These are phyloP conservation scores for Kregervanrija pseudodelftensis DNA, from an alignment of 805 yeast species.

Conservation along the genomic window DNA sequence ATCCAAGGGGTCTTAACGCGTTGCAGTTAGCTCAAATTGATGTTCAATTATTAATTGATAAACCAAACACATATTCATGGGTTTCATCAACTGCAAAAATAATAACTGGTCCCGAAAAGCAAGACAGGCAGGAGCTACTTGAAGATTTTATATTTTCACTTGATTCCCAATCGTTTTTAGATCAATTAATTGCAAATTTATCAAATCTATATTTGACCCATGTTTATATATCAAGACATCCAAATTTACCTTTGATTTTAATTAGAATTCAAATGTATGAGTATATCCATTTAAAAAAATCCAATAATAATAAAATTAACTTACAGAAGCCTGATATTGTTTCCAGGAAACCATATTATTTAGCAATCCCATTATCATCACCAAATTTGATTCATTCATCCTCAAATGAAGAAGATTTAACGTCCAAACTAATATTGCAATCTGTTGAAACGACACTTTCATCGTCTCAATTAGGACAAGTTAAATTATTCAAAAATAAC, in stretches of 20 bases:
- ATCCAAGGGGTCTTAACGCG: conserved; percentile 52
- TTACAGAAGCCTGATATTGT: conserved; percentile 33
- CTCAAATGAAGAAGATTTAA: conserved; percentile 32
- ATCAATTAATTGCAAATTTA: conserved; percentile 39
- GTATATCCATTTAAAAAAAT: conserved; percentile 17
- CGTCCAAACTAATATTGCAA: conserved; percentile 50
- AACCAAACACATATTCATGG: conserved; percentile 44
- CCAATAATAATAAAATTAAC: conserved; percentile 1
- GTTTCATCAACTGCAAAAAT: conserved; percentile 39
- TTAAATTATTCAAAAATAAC: conserved; percentile 30
- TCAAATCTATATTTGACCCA: conserved; percentile 52
- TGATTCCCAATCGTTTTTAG: conserved; percentile 46
- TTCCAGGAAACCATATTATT: conserved; percentile 54
- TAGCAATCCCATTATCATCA: conserved; percentile 62
- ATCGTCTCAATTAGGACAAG: conserved; percentile 31
- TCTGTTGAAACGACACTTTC: conserved; percentile 50
- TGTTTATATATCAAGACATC: conserved; percentile 60
- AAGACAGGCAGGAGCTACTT: conserved; percentile 19
- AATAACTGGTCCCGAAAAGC: conserved; percentile 9
- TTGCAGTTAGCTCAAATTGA: conserved; percentile 68
- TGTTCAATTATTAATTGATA: conserved; percentile 54
- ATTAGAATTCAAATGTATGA: conserved; percentile 69
- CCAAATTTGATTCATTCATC: conserved; percentile 56
- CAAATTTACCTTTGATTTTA: conserved; percentile 50
- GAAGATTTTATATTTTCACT: conserved; percentile 30